Percentiles rank a stretch among this genome's conserved stretches.
phyloP scores from a whole-genome alignment of 768 basidiomycete species.

The Mycena floridula region DNA sequence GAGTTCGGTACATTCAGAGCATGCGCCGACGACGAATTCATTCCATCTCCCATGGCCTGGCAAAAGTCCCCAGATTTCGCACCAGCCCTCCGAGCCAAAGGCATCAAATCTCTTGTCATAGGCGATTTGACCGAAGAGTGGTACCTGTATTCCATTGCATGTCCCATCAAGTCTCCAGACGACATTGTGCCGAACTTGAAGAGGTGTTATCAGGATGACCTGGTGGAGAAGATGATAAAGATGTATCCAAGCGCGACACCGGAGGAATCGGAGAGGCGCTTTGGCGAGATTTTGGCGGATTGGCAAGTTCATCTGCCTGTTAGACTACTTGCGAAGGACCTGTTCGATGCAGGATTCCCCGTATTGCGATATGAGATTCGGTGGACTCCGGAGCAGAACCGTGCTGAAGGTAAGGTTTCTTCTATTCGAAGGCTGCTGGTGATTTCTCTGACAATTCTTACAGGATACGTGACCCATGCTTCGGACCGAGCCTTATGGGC shows the following conservation, averaged over 20 bases:
- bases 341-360: constrained; percentile 50
- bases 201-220: constrained; percentile 50
- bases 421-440: too few species aligned
- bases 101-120: constrained; percentile 55
- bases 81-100: constrained; percentile 43
- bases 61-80: constrained; percentile 61
- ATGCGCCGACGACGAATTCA: constrained; percentile 54
- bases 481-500: constrained; percentile 62
- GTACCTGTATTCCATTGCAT: constrained; percentile 71
- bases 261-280: constrained; percentile 38
- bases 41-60: constrained; percentile 63
- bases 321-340: constrained; percentile 54
- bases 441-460: background rate
- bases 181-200: constrained; percentile 55
- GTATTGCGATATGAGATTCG: constrained; percentile 63
- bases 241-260: constrained; percentile 34
- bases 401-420: constrained; percentile 41
- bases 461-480: constrained; percentile 64
- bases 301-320: constrained; percentile 67
- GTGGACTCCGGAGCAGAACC: constrained; percentile 60
- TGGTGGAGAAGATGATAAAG: constrained; percentile 39
- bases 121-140: constrained; percentile 73
- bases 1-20: constrained; percentile 65
- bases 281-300: constrained; percentile 55
- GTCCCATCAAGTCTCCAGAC: constrained; percentile 40